A percentile compares a stretch with the other conserved stretches of the same genome.
These are phyloP conservation scores for Diaporthe citriasiana DNA, from an alignment of 2,329 filamentous ascomycete genomes.

Conservation along the genomic window DNA sequence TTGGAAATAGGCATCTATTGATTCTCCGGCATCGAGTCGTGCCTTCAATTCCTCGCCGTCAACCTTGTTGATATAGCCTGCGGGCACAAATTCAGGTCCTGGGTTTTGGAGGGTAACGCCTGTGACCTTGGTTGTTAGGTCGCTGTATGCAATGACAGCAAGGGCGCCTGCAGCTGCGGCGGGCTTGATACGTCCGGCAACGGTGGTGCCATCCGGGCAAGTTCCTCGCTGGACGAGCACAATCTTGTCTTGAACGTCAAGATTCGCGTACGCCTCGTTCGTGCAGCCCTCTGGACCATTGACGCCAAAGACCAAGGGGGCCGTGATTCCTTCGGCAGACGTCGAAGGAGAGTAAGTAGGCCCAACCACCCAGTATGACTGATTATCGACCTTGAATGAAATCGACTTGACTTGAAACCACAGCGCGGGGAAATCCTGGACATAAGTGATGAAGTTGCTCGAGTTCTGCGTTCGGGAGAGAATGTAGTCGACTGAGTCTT, in stretches of 20 bases:
- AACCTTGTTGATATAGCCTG: constrained; percentile 11
- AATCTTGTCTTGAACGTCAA: constrained; percentile 17
- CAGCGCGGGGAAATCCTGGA: constrained; percentile 2
- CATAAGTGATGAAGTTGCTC: background rate
- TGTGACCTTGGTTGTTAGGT: constrained; percentile 5
- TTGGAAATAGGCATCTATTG: constrained; percentile 7
- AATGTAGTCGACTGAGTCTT: constrained; percentile 70
- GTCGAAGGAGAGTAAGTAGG: constrained; percentile 25
- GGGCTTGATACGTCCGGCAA: constrained; percentile 17
- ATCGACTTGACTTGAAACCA: constrained; percentile 27
- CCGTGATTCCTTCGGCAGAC: background rate
- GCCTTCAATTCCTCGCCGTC: constrained; percentile 21
- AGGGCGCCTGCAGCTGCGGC: background rate
- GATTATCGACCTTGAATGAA: background rate
- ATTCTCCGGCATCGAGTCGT: background rate
- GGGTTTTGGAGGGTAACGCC: constrained; percentile 11
- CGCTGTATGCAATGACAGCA: constrained; percentile 23
- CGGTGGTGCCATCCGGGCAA: background rate
- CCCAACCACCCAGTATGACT: constrained; percentile 9
- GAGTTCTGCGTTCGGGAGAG: constrained; percentile 46
- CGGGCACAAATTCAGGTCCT: constrained; percentile 18
- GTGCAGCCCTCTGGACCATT: constrained; percentile 10
- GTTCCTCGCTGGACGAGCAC: constrained; percentile 8
- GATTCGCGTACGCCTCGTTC: constrained; percentile 1
- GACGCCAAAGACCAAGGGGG: constrained; percentile 6